Evolutionary conservation across 2,329 filamentous ascomycete species (phyloP).

Genomic region (Xylaria arbuscula): DNA sequence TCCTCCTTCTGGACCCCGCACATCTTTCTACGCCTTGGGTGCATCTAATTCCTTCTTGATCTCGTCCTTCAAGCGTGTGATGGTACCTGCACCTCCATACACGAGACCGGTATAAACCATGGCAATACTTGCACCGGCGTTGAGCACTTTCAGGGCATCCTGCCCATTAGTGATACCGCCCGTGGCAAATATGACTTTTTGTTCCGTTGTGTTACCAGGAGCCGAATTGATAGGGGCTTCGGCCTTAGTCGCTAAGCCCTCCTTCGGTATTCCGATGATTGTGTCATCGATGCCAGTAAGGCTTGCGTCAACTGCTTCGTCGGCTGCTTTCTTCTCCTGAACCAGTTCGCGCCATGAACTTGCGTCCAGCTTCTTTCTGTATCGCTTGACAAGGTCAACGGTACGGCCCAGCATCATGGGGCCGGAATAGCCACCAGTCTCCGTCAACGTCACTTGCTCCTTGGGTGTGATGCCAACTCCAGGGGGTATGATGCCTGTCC

Average conservation of each 20-base stretch:
- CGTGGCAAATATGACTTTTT: constrained; percentile 91
- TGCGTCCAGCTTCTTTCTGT: constrained; percentile 75
- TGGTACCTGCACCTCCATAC: constrained; percentile 72
- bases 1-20: not conserved
- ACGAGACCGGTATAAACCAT: constrained; percentile 87
- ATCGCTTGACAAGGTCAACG: constrained; percentile 79
- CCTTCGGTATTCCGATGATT: constrained; percentile 47
- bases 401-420: constrained; percentile 89
- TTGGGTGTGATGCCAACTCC: constrained; percentile 71
- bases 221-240: constrained; percentile 56
- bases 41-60: constrained; percentile 59
- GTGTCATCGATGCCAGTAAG: constrained; percentile 52
- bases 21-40: constrained; percentile 30
- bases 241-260: constrained; percentile 39
- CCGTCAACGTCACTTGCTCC: constrained; percentile 75
- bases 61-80: constrained; percentile 73
- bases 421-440: constrained; percentile 90
- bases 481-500: constrained; percentile 75
- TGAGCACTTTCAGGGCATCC: constrained; percentile 83
- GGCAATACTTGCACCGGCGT: constrained; percentile 89
- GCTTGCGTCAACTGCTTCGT: constrained; percentile 51
- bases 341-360: constrained; percentile 53
- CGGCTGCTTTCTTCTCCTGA: constrained; percentile 46
- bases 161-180: constrained; percentile 91
- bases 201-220: constrained; percentile 47